Evolutionary conservation across 805 yeast species (phyloP), one percentile per base, ranked within the genome.

Genomic region (Schizosaccharomyces japonicus): DNA sequence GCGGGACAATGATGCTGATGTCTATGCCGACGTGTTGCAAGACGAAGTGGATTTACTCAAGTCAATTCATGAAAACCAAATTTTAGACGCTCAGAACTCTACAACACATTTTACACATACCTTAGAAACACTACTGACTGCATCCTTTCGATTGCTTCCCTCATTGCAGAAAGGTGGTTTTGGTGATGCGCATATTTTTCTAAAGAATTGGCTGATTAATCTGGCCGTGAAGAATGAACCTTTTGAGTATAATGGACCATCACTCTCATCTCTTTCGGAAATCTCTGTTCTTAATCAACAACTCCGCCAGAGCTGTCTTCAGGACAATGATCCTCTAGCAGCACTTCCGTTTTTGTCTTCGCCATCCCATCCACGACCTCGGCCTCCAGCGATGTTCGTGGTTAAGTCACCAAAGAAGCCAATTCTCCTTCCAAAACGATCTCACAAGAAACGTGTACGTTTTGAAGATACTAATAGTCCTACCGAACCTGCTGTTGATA

Each of bases 331-430:
- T 21, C 36, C 36, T 32, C n/a, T n/a, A n/a, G n/a, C n/a, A n/a
- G n/a, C n/a, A n/a, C n/a, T n/a, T n/a, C 7, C 36, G 7, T n/a
- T 5, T 32, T 13, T 21, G 17, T n/a, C 36, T 32, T 32, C 36
- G n/a, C 36, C 36, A 11, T 32, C 36, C 17, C 32, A 29, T 29
- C 7, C 11, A 8, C 13, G 7, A 8, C 32, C 32, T 13, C 7
- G 11, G 7, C 32, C 7, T 8, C 32, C 32, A 7, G 7, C 13
- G 32, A 36, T 17, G 42, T 36, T 36, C 23, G 10, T 21, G n/a
- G 42, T 36, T 17, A 36, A 21, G 27, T 36, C 42, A 19, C 42
- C 42, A 5, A 36, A 36, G 10, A 36, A 36, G n/a, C 42, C 42
- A 5, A 27, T 36, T 36, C 27, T 19, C 13, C 6, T 36, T n/a